Percentiles rank a stretch among this genome's conserved stretches.
phyloP scores from a whole-genome alignment of 2,329 filamentous ascomycete genomes.

The Fusarium cyanostomum region DNA sequence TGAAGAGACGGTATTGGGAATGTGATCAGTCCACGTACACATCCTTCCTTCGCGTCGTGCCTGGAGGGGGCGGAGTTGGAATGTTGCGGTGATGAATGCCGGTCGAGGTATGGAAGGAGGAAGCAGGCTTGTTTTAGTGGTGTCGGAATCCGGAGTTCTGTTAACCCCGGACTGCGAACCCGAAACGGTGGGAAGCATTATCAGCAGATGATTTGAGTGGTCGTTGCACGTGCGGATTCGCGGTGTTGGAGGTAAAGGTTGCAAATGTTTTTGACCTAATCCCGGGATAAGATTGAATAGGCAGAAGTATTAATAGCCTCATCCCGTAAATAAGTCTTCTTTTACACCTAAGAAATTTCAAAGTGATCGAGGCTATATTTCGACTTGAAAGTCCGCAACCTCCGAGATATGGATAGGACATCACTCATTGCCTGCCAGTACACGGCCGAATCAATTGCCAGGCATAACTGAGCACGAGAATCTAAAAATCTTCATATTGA shows the following conservation, averaged over 20 bases:
- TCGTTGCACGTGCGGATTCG: background rate
- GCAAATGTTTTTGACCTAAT: background rate
- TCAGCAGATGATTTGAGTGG: no score
- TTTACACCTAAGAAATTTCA: background rate
- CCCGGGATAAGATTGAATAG: background rate
- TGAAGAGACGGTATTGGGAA: slow-evolving; percentile 21
- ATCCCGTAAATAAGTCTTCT: no score
- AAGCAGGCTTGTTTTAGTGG: background rate
- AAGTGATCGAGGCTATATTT: no score
- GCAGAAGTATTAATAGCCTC: background rate
- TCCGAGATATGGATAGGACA: no score
- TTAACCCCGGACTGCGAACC: slow-evolving; percentile 9
- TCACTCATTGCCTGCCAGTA: no score
- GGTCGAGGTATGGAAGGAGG: background rate
- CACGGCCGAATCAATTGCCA: no score
- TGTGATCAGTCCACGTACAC: background rate
- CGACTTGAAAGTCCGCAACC: no score
- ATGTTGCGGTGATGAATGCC: slow-evolving; percentile 16
- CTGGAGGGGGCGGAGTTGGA: slow-evolving; percentile 4
- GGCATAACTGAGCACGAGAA: no score
- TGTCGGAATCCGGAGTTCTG: slow-evolving; percentile 17
- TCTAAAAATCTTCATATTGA: no score
- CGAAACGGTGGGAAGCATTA: no score
- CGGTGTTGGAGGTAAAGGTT: background rate
- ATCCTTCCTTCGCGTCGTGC: background rate